Conservation (phyloP, 495 filamentous ascomycete species). For the Lasiosphaeriaceae sp. region DNA sequence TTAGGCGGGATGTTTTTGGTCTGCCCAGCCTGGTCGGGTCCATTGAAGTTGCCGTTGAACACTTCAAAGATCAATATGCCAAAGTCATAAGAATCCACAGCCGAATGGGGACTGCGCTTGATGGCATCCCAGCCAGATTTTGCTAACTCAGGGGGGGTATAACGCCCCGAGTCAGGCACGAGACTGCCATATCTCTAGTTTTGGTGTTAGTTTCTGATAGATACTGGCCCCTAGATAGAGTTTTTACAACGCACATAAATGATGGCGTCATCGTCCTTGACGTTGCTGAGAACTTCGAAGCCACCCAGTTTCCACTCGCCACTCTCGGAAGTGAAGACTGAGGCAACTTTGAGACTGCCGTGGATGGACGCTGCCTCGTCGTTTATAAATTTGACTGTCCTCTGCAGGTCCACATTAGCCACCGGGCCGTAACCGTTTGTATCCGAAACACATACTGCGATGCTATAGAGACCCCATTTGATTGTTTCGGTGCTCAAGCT, state of each 20-base stretch:
- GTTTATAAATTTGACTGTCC: slow-evolving; percentile 93
- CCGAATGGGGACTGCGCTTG: slow-evolving; percentile 74
- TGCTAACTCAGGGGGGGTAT: slow-evolving; percentile 79
- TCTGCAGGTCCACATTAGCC: slow-evolving; percentile 42
- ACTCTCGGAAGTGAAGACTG: slow-evolving; percentile 87
- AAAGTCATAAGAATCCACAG: slow-evolving; percentile 82
- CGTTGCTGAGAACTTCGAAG: slow-evolving; percentile 87
- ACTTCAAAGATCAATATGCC: slow-evolving; percentile 82
- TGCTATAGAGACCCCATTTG: slow-evolving; percentile 88
- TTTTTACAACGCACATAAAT: slow-evolving; percentile 63
- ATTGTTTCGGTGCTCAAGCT: slow-evolving; percentile 81
- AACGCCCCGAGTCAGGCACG: slow-evolving; percentile 75
- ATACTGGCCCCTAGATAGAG: background rate
- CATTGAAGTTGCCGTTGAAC: slow-evolving; percentile 77
- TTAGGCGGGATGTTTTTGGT: slow-evolving; percentile 81
- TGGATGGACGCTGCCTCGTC: slow-evolving; percentile 88
- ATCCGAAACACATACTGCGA: slow-evolving; percentile 59
- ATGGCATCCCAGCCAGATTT: slow-evolving; percentile 85
- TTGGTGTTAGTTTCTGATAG: slow-evolving; percentile 9
- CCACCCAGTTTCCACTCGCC: slow-evolving; percentile 97
- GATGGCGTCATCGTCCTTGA: slow-evolving; percentile 90
- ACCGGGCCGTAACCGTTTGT: background rate
- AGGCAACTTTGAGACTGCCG: slow-evolving; percentile 76
- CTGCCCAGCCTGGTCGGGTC: slow-evolving; percentile 71
- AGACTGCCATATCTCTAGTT: slow-evolving; percentile 76